Evolutionary conservation across 2,329 filamentous ascomycete species (phyloP).

Genomic region (Penicillium corylophilum): DNA sequence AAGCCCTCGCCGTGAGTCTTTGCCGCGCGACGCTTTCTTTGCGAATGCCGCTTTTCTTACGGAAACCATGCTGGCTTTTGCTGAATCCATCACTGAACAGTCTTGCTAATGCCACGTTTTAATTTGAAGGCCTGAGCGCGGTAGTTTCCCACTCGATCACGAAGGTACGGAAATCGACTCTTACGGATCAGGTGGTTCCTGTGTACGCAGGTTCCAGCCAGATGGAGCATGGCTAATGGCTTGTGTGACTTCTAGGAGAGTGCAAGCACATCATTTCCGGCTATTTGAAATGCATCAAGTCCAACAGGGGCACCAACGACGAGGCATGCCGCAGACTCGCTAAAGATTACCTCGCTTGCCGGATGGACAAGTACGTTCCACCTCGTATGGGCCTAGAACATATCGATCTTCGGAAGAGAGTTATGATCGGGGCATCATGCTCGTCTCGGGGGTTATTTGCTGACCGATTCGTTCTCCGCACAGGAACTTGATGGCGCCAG

Average conservation of each 20-base stretch:
- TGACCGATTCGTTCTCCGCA: not conserved
- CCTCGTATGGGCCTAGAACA: not conserved
- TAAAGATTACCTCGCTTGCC: constrained; percentile 83
- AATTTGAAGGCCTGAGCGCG: constrained; percentile 71
- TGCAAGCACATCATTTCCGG: constrained; percentile 84
- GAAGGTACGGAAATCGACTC: constrained; percentile 57
- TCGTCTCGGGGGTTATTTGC: not conserved
- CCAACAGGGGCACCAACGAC: constrained; percentile 78
- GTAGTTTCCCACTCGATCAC: constrained; percentile 94
- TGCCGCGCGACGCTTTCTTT: not conserved
- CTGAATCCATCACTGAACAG: not conserved
- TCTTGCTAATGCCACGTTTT: not conserved
- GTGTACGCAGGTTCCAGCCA: not conserved
- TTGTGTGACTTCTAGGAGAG: constrained; percentile 61
- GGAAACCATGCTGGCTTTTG: not conserved
- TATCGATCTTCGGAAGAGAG: not conserved
- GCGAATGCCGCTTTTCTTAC: not conserved
- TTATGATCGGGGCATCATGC: not conserved
- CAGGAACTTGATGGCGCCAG: constrained; percentile 92
- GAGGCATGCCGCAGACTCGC: constrained; percentile 80
- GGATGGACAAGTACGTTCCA: constrained; percentile 81
- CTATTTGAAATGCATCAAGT: constrained; percentile 86
- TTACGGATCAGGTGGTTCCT: not conserved
- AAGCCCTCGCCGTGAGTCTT: constrained; percentile 68
- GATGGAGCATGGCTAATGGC: constrained; percentile 2